Evolutionary conservation across 208 protist species (phyloP), one percentile per base, ranked within the genome.

Genomic region (Leishmania mexicana): DNA sequence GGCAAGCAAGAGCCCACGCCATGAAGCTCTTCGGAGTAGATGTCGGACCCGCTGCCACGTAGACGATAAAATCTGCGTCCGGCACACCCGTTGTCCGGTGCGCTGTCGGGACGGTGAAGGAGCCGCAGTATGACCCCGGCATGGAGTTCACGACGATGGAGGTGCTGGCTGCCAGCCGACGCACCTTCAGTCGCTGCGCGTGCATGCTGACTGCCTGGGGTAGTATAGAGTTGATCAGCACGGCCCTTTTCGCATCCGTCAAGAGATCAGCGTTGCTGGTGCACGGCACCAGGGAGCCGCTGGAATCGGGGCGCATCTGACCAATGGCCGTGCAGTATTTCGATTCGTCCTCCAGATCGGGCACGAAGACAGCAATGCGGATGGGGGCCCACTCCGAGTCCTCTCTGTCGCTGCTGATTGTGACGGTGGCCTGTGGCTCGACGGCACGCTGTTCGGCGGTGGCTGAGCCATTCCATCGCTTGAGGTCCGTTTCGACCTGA

Each of bases 61-160:
- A 96, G 31, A 97, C 35, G 31, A 95, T 67, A 40, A 93, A 93
- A 80, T 97, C 93, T 0, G 79, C 76, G 57, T 87, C 81, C 1
- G 72, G 38, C 35, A 95, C 89, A 11, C 92, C 92, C 6, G 58
- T 77, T 6, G 75, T 92, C 28, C 72, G 45, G 84, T 96, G 89
- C 0, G 64, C 53, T 1, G 35, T 31, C 10, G 94, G 92, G 19
- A 97, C 75, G 1, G 87, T 91, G 83, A 84, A 84, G 53, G 75
- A 49, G 80, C 80, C 67, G 21, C 74, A 84, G 72, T 78, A 64
- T 1, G 13, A 11, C n/a, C 79, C 79, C 7, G 67, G 35, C 73
- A 84, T 74, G 54, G 80, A 74, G 53, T 57, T 75, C 17, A 79
- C 73, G 1, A 70, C 80, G 53, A 84, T 79, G 64, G 80, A 58